These are phyloP conservation scores for Diaporthe ilicicola DNA, from an alignment of 2,329 filamentous ascomycete species.

Conservation along the genomic window DNA sequence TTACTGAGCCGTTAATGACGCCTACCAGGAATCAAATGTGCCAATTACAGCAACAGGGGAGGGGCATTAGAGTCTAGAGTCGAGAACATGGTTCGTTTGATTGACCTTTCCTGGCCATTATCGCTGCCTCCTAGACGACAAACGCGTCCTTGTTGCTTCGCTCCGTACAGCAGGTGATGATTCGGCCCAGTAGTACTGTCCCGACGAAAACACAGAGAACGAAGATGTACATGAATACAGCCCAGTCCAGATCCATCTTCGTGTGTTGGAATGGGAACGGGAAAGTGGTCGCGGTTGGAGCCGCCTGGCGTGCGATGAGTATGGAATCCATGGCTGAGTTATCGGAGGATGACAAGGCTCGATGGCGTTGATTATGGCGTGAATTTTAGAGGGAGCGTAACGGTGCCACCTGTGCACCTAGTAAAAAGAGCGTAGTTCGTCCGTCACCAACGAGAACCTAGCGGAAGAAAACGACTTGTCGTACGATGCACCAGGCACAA, in stretches of 20 bases:
- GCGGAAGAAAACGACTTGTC: neutral
- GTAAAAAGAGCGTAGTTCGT: neutral
- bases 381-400: neutral
- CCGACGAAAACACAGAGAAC: conserved; percentile 14
- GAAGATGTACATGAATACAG: conserved; percentile 27
- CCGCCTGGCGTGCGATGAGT: conserved; percentile 20
- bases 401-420: conserved; percentile 18
- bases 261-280: conserved; percentile 27
- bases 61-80: no score
- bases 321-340: conserved; percentile 5
- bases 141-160: neutral
- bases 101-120: neutral
- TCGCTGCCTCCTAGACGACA: conserved; percentile 7
- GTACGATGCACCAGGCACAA: conserved; percentile 21
- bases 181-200: conserved; percentile 10
- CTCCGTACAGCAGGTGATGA: conserved; percentile 23
- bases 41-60: neutral
- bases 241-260: conserved; percentile 27
- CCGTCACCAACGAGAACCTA: neutral
- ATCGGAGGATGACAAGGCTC: neutral
- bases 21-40: no score
- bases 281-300: conserved; percentile 17
- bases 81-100: neutral
- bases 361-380: neutral
- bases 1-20: no score